A percentile compares a stretch with the other conserved stretches of the same genome.
phyloP scores from a whole-genome alignment of 1,139 yeast species.

The Zygosaccharomyces pseudobailii region DNA sequence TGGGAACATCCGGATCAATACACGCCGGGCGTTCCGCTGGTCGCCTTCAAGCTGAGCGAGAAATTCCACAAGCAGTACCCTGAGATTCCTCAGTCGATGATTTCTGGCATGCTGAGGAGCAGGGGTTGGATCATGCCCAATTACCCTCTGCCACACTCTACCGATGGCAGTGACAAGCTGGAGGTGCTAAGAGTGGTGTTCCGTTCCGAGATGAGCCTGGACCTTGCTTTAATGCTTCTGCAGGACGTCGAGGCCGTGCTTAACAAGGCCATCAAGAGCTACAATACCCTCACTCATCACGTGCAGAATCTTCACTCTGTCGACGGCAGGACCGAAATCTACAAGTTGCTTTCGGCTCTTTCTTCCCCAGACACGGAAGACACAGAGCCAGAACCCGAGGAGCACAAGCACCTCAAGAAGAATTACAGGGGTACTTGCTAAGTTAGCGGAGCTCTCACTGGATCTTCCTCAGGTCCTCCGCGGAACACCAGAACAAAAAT shows the following conservation, averaged over 20 bases:
- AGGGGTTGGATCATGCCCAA: slow-evolving; percentile 89
- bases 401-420: slow-evolving; percentile 11
- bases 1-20: slow-evolving; percentile 34
- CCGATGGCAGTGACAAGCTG: slow-evolving; percentile 35
- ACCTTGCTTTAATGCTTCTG: slow-evolving; percentile 68
- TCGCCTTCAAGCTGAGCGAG: slow-evolving; percentile 70
- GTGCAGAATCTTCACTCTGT: slow-evolving; percentile 5
- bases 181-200: slow-evolving; percentile 87
- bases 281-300: slow-evolving; percentile 30
- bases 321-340: slow-evolving; percentile 15
- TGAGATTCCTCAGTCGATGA: slow-evolving; percentile 76
- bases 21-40: slow-evolving; percentile 84
- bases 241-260: slow-evolving; percentile 55
- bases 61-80: slow-evolving; percentile 58
- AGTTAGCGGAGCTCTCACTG: not conserved
- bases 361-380: slow-evolving; percentile 23
- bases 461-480: too few relatives aligned
- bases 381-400: slow-evolving; percentile 9
- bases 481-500: too few relatives aligned
- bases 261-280: slow-evolving; percentile 48
- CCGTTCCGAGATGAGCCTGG: slow-evolving; percentile 64
- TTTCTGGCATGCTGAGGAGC: slow-evolving; percentile 68
- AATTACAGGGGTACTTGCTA: slow-evolving; percentile 31
- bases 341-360: slow-evolving; percentile 22
- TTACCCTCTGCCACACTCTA: slow-evolving; percentile 71